Conservation (phyloP, 202 grass and related monocot species). For the Panicum virgatum region DNA sequence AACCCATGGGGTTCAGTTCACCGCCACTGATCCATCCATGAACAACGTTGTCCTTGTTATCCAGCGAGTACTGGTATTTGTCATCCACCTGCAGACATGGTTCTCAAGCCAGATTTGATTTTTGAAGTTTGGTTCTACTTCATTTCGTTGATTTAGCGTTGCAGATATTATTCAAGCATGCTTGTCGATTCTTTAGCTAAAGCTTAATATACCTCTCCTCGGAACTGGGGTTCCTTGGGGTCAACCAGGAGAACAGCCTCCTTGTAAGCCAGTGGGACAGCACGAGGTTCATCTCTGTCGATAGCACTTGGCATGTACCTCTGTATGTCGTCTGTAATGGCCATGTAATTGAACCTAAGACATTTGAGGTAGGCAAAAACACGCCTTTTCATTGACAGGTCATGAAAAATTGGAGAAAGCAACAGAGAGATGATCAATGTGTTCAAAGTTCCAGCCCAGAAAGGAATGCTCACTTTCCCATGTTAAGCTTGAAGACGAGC, state of each 20-base stretch:
- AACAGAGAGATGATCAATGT: neutral
- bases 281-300: slow-evolving; percentile 41
- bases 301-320: slow-evolving; percentile 59
- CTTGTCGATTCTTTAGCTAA: neutral
- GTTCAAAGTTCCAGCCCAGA: neutral
- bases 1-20: slow-evolving; percentile 44
- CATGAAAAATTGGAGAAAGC: neutral
- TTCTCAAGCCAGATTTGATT: neutral
- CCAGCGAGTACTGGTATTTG: slow-evolving; percentile 80
- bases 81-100: slow-evolving; percentile 65
- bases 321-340: slow-evolving; percentile 63
- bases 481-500: slow-evolving; percentile 69
- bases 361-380: neutral
- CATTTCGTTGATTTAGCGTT: neutral
- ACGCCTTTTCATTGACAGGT: neutral
- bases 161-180: neutral
- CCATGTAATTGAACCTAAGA: slow-evolving; percentile 74
- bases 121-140: neutral
- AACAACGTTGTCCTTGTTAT: slow-evolving; percentile 67
- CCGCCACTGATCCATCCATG: slow-evolving; percentile 73
- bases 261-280: slow-evolving; percentile 59
- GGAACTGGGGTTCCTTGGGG: slow-evolving; percentile 53
- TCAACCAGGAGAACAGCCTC: slow-evolving; percentile 70
- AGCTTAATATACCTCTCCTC: slow-evolving; percentile 45
- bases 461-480: slow-evolving; percentile 22